Evolutionary conservation across 306 rosid genomes (phyloP).

Genomic region (Mimosa bimucronata): DNA sequence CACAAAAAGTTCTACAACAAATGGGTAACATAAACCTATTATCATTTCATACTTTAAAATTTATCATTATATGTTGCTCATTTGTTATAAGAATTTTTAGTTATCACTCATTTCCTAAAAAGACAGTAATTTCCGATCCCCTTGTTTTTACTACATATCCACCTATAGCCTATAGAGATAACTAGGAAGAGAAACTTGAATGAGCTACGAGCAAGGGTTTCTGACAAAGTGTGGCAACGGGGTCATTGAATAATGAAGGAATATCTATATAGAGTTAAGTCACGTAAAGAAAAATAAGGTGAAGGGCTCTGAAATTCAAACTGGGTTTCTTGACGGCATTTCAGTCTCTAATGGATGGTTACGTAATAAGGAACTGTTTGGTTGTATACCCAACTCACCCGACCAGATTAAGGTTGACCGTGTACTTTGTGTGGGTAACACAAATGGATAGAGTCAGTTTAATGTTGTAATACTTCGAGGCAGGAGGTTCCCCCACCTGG

Average conservation of each 20-base stretch:
- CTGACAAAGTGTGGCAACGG: conserved; percentile 6
- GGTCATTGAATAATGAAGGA: background rate
- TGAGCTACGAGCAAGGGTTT: background rate
- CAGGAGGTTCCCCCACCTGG: conserved; percentile 32
- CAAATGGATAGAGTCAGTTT: conserved; percentile 23
- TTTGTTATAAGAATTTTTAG: no score
- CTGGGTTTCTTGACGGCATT: conserved; percentile 28
- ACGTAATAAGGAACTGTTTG: background rate
- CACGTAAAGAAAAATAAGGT: conserved; percentile 6
- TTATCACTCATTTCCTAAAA: no score
- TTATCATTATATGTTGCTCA: no score
- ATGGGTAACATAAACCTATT: no score
- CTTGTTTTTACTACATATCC: background rate
- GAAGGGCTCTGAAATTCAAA: conserved; percentile 26
- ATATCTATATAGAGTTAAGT: background rate
- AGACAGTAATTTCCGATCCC: no score
- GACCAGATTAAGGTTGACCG: conserved; percentile 22
- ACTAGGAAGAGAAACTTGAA: background rate
- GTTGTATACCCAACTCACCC: conserved; percentile 21
- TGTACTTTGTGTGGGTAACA: conserved; percentile 20
- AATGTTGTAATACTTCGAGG: conserved; percentile 38
- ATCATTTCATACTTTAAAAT: no score
- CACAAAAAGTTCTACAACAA: no score
- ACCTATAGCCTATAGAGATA: background rate
- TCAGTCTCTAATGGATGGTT: background rate